phyloP scores from a whole-genome alignment of 2,329 filamentous ascomycete genomes.

The Diaporthe batatas region DNA sequence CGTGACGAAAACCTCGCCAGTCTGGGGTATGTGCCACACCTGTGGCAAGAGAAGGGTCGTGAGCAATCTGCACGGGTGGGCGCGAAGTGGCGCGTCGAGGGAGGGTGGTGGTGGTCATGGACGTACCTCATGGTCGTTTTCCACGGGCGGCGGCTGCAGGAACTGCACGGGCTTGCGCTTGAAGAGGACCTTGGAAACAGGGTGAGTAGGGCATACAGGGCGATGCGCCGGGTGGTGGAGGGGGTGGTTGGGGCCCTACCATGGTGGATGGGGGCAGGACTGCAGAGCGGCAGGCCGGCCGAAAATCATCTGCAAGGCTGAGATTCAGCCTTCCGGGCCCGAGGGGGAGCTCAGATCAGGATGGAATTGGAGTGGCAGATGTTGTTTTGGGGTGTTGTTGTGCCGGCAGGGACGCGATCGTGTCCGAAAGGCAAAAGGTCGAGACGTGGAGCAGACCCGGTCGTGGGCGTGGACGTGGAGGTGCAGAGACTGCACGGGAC shows the following conservation, averaged over 20 bases:
- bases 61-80: constrained; percentile 39
- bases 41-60: constrained; percentile 55
- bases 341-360: constrained; percentile 47
- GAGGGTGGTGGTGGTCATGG: not conserved
- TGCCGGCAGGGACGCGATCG: constrained; percentile 40
- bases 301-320: constrained; percentile 58
- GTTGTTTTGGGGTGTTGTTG: constrained; percentile 46
- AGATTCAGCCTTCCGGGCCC: constrained; percentile 52
- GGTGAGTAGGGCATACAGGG: constrained; percentile 46
- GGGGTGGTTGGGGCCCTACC: constrained; percentile 48
- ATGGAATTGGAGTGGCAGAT: constrained; percentile 48
- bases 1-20: constrained; percentile 87
- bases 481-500: constrained; percentile 43
- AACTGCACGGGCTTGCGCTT: constrained; percentile 96
- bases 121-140: constrained; percentile 87
- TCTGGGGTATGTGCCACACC: constrained; percentile 94
- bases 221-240: constrained; percentile 42
- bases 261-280: constrained; percentile 47
- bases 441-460: constrained; percentile 41
- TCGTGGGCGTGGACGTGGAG: constrained; percentile 43
- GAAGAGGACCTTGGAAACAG: constrained; percentile 80
- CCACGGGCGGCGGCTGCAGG: constrained; percentile 76
- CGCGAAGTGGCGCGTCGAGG: constrained; percentile 34
- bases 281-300: constrained; percentile 43
- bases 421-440: constrained; percentile 37